Evolutionary conservation across 805 yeast species (phyloP).

Genomic region (Priceomyces melissophilus): DNA sequence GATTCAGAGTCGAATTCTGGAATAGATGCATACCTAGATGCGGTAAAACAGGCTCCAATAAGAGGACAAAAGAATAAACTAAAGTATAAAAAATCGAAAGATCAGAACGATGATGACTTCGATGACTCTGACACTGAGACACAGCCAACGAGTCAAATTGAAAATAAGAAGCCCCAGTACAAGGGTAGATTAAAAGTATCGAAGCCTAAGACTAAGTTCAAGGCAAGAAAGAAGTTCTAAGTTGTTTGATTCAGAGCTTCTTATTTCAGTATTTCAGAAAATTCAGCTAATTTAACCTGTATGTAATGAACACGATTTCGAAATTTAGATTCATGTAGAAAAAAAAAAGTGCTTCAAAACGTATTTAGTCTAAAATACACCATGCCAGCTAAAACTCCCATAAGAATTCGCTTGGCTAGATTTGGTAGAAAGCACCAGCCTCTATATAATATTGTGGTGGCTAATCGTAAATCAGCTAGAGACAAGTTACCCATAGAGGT

Average conservation of each 20-base stretch:
- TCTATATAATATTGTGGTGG: constrained; percentile 86
- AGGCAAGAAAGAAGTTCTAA: constrained; percentile 58
- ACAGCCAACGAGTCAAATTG: constrained; percentile 9
- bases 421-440: constrained; percentile 91
- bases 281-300: neutral
- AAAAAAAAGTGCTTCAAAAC: neutral
- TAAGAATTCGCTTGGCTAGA: constrained; percentile 85
- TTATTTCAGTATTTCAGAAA: constrained; percentile 1
- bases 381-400: constrained; percentile 52
- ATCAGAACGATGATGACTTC: constrained; percentile 47
- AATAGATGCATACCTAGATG: constrained; percentile 89
- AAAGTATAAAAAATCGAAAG: constrained; percentile 71
- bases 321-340: neutral
- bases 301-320: constrained; percentile 1
- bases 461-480: constrained; percentile 72
- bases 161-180: constrained; percentile 1
- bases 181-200: constrained; percentile 22
- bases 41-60: constrained; percentile 88
- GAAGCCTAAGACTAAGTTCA: constrained; percentile 48
- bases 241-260: neutral
- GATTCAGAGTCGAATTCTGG: constrained; percentile 50
- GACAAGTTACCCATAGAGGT: constrained; percentile 91
- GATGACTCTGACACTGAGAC: constrained; percentile 42
- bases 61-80: constrained; percentile 90
- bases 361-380: neutral